Base-by-base conservation (phyloP, 2,329 filamentous ascomycete genomes). In the Colletotrichum salicis region DNA sequence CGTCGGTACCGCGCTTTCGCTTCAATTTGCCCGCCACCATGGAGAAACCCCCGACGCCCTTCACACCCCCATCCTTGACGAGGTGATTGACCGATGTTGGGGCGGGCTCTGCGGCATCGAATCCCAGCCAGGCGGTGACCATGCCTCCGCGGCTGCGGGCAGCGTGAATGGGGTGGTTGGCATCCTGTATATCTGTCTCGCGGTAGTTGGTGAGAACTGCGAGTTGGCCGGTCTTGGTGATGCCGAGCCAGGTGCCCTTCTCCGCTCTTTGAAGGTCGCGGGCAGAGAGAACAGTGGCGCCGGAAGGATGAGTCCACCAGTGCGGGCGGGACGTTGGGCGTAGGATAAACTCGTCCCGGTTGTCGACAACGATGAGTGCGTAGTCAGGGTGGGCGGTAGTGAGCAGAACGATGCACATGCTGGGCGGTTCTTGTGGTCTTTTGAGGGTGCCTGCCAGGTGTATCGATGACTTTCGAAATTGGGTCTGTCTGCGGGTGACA, bases 311-410 rank as follows among this genome's bases (percentile, higher is more conserved):
- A 55, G 80, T 85, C 89, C 90, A 92, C 90, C 90, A 92, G 79
- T 91, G 86, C 7, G 90, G 90, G 70, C 88, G 84, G 64, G 87
- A 90, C 2, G 90, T 92, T 4, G 90, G 90, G 33, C 90, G 86
- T 15, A 91, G 84, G 74, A 92, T 89, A 81, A 88, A 92, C 79
- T 92, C 93, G 84, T 96, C 93, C 76, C 93, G 89, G 80, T 96
- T 96, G 82, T 95, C 90, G 78, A 95, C 85, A 72, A 94, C 83
- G 76, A 96, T 92, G 72, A 95, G 86, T 31, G 92, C 87, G 81
- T 95, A 95, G 75, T 88, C 85, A 11, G 93, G 93, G 78, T 95
- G 93, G 57, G 91, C 87, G 22, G 93, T 95, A 31, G 93, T 94
- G 70, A 94, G 84, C 57, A 95, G 85, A 60, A 90, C 91, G 82